Conservation (phyloP, 305 asterid genomes). For the Fraxinus greggii region DNA sequence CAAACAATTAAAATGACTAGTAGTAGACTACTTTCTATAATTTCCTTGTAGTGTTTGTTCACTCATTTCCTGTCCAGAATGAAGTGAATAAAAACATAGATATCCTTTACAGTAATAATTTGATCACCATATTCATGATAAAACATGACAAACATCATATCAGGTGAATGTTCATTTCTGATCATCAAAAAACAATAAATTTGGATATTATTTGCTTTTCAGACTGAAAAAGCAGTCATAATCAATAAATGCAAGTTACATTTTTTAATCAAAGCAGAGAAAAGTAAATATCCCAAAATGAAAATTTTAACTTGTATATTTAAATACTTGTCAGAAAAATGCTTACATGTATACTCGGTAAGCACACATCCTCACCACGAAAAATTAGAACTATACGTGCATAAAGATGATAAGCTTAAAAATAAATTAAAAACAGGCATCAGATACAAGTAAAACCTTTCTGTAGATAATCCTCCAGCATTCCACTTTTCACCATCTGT, state of each 20-base stretch:
- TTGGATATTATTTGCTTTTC: background rate
- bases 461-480: conserved; percentile 50
- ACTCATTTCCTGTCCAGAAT: background rate
- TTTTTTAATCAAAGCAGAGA: background rate
- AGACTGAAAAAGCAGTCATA: background rate
- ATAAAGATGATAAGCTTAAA: background rate
- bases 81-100: background rate
- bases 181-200: background rate
- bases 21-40: background rate
- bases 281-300: background rate
- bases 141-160: background rate
- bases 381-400: background rate
- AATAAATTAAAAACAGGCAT: conserved; percentile 10
- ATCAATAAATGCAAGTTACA: background rate
- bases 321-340: conserved; percentile 3
- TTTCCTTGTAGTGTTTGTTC: background rate
- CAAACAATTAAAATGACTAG: background rate
- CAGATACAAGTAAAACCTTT: conserved; percentile 42
- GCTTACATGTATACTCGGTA: background rate
- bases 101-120: background rate
- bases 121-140: background rate
- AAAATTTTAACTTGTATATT: conserved; percentile 1
- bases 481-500: conserved; percentile 57
- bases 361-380: background rate
- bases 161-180: background rate